Conservation (phyloP, 805 yeast genomes). For the Lachancea fermentati region DNA sequence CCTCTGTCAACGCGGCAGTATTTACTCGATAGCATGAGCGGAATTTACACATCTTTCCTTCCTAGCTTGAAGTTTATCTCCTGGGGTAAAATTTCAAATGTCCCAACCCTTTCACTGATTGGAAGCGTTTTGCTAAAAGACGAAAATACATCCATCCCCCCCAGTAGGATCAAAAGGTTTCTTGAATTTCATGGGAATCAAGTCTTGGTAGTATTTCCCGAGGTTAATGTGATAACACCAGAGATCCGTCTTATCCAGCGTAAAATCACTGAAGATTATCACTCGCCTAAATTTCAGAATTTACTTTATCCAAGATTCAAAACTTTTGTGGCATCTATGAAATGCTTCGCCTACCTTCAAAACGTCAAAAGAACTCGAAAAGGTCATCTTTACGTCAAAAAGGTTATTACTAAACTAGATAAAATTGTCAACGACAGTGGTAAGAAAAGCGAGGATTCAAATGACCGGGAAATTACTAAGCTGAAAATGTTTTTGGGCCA, state of each 20-base stretch:
- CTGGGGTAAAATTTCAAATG: constrained; percentile 62
- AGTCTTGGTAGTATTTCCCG: constrained; percentile 79
- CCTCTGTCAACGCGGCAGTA: constrained; percentile 12
- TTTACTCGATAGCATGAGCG: background rate
- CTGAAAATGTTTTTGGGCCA: constrained; percentile 10
- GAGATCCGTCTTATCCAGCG: constrained; percentile 44
- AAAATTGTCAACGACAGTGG: constrained; percentile 6
- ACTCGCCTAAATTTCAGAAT: constrained; percentile 53
- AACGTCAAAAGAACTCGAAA: constrained; percentile 25
- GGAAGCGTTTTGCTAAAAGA: constrained; percentile 48
- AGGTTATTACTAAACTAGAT: constrained; percentile 26
- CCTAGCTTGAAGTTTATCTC: constrained; percentile 56
- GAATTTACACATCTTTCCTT: constrained; percentile 2
- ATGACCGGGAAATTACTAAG: constrained; percentile 10
- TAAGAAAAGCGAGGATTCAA: constrained; percentile 5
- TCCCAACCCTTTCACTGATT: constrained; percentile 50
- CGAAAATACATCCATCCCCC: constrained; percentile 55
- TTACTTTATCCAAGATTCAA: constrained; percentile 75
- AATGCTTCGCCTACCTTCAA: constrained; percentile 27
- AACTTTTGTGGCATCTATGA: constrained; percentile 46
- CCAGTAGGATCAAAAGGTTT: constrained; percentile 33
- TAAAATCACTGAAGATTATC: constrained; percentile 45
- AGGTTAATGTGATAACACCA: constrained; percentile 64
- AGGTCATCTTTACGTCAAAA: constrained; percentile 9
- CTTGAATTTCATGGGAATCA: constrained; percentile 34